These are phyloP conservation scores for Phaffomyces antillensis DNA, from an alignment of 805 yeast species.

Conservation along the genomic window DNA sequence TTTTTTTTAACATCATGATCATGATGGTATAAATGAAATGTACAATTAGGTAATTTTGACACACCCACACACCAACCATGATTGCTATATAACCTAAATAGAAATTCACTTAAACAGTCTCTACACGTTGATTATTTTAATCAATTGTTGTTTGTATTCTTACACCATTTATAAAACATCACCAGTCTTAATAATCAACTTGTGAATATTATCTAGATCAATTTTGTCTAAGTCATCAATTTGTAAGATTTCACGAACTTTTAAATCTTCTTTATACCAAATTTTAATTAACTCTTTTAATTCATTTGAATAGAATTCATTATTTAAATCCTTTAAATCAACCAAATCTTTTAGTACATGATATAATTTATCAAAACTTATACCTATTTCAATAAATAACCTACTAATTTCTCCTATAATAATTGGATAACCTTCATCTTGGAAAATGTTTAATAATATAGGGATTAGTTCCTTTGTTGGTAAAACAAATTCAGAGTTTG, in stretches of 20 bases:
- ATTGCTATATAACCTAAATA: too few relatives aligned
- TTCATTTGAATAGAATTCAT: conserved; percentile 45
- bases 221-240: conserved; percentile 33
- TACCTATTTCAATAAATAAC: conserved; percentile 56
- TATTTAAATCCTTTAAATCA: conserved; percentile 50
- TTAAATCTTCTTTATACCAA: conserved; percentile 64
- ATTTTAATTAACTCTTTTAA: conserved; percentile 55
- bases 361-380: conserved; percentile 57
- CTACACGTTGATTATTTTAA: background rate
- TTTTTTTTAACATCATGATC: too few relatives aligned
- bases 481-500: conserved; percentile 69
- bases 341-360: conserved; percentile 55
- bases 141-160: background rate
- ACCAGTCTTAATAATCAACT: conserved; percentile 7
- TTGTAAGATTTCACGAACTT: conserved; percentile 42
- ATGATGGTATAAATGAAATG: too few relatives aligned
- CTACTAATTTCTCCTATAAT: conserved; percentile 50
- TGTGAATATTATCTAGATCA: conserved; percentile 7
- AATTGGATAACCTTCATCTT: conserved; percentile 31
- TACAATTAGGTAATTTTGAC: background rate
- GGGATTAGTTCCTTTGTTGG: conserved; percentile 69
- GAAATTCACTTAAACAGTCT: too few relatives aligned
- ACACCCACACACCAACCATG: background rate
- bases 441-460: conserved; percentile 49
- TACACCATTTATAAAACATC: conserved; percentile 4